Percentiles rank a stretch among this genome's conserved stretches.
Conservation (phyloP, 345 rosid species). For the Eutrema japonicum region DNA sequence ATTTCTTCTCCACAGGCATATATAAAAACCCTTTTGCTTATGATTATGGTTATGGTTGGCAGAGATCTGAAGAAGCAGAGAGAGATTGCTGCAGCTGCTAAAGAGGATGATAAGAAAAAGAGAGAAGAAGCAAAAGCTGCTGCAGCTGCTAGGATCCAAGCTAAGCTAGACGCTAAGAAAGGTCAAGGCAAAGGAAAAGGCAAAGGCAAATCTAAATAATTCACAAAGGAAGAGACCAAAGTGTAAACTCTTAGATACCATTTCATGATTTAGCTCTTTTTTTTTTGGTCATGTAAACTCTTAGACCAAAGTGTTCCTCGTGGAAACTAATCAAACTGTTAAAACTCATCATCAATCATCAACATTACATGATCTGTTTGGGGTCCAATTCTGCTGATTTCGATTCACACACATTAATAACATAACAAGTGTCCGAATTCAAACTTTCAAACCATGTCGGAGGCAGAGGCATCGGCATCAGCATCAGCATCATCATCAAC, state of each 20-base stretch:
- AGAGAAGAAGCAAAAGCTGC: constrained; percentile 97
- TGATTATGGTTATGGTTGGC: constrained; percentile 20
- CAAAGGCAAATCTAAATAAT: constrained; percentile 62
- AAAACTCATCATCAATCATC: not conserved
- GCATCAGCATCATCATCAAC: constrained; percentile 36
- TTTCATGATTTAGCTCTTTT: not conserved
- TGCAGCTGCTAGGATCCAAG: constrained; percentile 86
- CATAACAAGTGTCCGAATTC: not conserved
- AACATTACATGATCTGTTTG: constrained; percentile 22
- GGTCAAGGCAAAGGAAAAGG: constrained; percentile 85
- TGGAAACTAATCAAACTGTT: not conserved
- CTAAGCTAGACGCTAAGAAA: constrained; percentile 87
- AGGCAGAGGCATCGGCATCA: too few relatives aligned
- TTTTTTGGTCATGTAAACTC: too few relatives aligned
- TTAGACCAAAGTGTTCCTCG: not conserved
- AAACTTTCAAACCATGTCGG: constrained; percentile 54
- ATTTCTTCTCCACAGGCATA: not conserved
- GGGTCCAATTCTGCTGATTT: not conserved
- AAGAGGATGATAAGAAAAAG: constrained; percentile 85
- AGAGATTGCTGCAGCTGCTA: constrained; percentile 72
- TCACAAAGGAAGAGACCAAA: not conserved
- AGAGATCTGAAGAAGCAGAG: constrained; percentile 95
- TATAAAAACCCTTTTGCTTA: not conserved
- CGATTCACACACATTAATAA: not conserved
- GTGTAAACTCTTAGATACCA: not conserved